These are phyloP conservation scores for Gnaphalium uliginosum DNA, from an alignment of 129 eudicot genomes.

Conservation along the genomic window DNA sequence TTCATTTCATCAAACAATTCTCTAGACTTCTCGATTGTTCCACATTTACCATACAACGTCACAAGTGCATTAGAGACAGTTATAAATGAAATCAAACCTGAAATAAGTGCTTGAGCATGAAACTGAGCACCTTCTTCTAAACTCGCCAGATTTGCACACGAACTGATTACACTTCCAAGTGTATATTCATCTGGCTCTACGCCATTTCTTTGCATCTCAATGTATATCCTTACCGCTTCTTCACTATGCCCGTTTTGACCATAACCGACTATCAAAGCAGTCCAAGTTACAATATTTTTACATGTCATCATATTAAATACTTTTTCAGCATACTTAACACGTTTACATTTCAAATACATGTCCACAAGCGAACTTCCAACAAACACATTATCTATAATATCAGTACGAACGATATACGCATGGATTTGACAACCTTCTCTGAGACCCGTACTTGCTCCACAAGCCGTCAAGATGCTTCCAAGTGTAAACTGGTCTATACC, in stretches of 20 bases:
- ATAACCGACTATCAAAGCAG: constrained; percentile 85
- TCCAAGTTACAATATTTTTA: constrained; percentile 87
- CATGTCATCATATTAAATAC: constrained; percentile 62
- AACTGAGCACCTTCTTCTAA: constrained; percentile 93
- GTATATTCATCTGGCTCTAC: constrained; percentile 71
- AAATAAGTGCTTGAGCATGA: constrained; percentile 68
- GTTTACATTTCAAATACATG: constrained; percentile 80
- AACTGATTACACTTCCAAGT: constrained; percentile 82
- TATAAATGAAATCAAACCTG: constrained; percentile 69
- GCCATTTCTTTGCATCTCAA: constrained; percentile 72
- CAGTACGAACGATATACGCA: constrained; percentile 51
- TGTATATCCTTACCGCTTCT: constrained; percentile 64
- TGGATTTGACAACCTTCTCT: constrained; percentile 83
- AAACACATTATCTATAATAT: constrained; percentile 54
- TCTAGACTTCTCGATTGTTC: constrained; percentile 67
- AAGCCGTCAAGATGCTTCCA: constrained; percentile 84
- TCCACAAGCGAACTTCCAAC: constrained; percentile 92
- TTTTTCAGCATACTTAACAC: constrained; percentile 57
- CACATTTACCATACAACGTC: constrained; percentile 86
- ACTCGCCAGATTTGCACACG: constrained; percentile 84
- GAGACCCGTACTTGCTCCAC: constrained; percentile 63
- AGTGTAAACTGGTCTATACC: constrained; percentile 78
- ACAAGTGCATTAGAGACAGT: constrained; percentile 86
- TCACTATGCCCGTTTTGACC: constrained; percentile 84
- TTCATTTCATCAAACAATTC: constrained; percentile 66